Evolutionary conservation across 1,139 yeast genomes (phyloP).

Genomic region (Candida sp.): DNA sequence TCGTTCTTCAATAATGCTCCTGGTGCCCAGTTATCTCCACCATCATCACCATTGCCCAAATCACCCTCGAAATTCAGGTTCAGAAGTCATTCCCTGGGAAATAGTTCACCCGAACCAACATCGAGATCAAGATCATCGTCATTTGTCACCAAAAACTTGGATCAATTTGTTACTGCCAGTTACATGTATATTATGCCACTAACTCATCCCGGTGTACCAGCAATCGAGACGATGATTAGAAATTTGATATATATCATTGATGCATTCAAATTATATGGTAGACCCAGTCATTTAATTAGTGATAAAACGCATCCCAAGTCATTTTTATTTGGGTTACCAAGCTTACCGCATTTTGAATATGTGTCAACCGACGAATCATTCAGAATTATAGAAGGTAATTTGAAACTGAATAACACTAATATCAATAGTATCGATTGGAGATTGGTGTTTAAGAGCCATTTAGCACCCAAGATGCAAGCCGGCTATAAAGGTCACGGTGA

Average conservation of each 20-base stretch:
- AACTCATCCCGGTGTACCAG: constrained; percentile 52
- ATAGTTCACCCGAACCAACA: constrained; percentile 7
- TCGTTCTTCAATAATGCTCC: constrained; percentile 26
- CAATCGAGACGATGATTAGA: constrained; percentile 57
- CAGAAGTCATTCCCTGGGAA: constrained; percentile 8
- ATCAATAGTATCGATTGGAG: constrained; percentile 23
- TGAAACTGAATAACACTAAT: constrained; percentile 20
- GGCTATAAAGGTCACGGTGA: constrained; percentile 31
- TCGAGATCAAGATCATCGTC: constrained; percentile 9
- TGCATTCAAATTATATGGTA: constrained; percentile 51
- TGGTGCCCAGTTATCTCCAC: constrained; percentile 11
- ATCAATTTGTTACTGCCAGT: constrained; percentile 30
- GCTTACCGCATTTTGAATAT: constrained; percentile 53
- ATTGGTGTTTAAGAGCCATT: constrained; percentile 5
- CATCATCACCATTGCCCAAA: not conserved
- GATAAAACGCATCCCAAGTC: constrained; percentile 44
- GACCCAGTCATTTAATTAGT: constrained; percentile 49
- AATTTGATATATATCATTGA: constrained; percentile 51
- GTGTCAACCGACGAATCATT: constrained; percentile 38
- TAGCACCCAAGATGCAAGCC: constrained; percentile 12
- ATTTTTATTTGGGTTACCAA: constrained; percentile 53
- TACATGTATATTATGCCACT: constrained; percentile 51
- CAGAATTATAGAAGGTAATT: constrained; percentile 27
- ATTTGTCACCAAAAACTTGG: constrained; percentile 22
- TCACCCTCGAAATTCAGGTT: constrained; percentile 5